phyloP scores from a whole-genome alignment of 208 protist genomes.

The Acanthamoeba castellanii region DNA sequence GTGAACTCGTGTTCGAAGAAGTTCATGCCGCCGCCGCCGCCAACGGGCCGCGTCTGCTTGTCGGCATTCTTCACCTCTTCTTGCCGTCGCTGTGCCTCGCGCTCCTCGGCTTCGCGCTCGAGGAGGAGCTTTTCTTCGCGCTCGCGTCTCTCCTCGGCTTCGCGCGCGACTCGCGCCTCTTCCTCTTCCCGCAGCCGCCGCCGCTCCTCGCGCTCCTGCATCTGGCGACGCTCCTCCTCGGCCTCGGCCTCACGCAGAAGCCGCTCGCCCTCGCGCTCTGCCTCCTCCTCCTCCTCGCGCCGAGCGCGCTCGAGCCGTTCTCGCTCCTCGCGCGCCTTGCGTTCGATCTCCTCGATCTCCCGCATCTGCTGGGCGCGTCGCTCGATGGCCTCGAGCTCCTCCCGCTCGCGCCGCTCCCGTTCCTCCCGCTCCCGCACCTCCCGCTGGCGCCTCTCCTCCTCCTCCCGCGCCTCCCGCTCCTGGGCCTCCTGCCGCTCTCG shows the following conservation, averaged over 20 bases:
- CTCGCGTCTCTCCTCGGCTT: background rate
- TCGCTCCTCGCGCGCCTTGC: no score
- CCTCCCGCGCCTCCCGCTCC: background rate
- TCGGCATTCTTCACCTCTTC: background rate
- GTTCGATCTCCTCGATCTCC: no score
- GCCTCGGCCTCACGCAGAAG: background rate
- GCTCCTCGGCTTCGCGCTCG: no score
- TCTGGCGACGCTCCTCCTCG: background rate
- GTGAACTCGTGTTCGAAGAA: no score
- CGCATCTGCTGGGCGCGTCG: no score
- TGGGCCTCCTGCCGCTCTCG: background rate
- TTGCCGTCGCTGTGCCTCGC: no score
- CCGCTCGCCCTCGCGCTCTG: background rate
- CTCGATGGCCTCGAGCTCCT: background rate
- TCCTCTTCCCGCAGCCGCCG: background rate
- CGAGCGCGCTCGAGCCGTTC: no score
- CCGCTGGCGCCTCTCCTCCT: background rate
- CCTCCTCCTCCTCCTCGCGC: background rate
- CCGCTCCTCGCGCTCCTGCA: background rate
- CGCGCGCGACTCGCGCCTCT: background rate
- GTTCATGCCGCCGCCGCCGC: no score
- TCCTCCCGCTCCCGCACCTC: background rate
- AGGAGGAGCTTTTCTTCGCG: no score
- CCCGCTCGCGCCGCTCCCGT: background rate
- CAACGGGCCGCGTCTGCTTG: no score